Evolutionary conservation across 2,329 filamentous ascomycete genomes (phyloP), one percentile per base, ranked within the genome.

Genomic region (Arthroderma sp.): DNA sequence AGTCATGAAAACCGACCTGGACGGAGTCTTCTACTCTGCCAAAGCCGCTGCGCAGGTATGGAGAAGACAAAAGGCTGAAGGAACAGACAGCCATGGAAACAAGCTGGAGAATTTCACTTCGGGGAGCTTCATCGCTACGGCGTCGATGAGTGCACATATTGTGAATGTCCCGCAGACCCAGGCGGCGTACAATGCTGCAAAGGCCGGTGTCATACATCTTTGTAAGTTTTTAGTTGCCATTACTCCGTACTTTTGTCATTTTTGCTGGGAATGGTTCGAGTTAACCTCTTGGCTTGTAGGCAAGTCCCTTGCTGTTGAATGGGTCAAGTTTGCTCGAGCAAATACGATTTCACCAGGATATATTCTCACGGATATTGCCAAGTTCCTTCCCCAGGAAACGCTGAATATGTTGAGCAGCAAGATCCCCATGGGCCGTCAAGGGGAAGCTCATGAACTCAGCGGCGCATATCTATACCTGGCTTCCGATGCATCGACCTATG

Each of bases 391-490:
- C 0, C 56, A 69, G 6, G 81, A 84, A 53, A 80, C 75, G 3
- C 84, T 85, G 72, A 70, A 74, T 38, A 70, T 83, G 47, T 88
- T 84, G 81, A 78, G 77, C 59, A 77, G 79, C 56, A 88, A 83
- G 73, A 88, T 81, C 36, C 83, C 83, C 6, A 83, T 91, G 78
- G 83, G 78, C 66, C 60, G 85, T 52, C 81, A 87, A 58, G 85
- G 81, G 6, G 71, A 79, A 51, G 69, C 77, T 2, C 74, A 77
- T 48, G 85, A 94, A 68, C 71, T 93, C 54, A 88, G 89, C 68
- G 86, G 84, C 15, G 81, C 81, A 11, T 94, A 83, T 61, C 65
- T 93, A 40, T 91, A 87, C 63, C 70, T 93, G 46, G 82, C 83
- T 11, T 85, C 80, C 9, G 85, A 93, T 62, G 85, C 85, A 3